Base-by-base conservation (phyloP, 306 rosid genomes). In the Gastrolobium bilobum region DNA sequence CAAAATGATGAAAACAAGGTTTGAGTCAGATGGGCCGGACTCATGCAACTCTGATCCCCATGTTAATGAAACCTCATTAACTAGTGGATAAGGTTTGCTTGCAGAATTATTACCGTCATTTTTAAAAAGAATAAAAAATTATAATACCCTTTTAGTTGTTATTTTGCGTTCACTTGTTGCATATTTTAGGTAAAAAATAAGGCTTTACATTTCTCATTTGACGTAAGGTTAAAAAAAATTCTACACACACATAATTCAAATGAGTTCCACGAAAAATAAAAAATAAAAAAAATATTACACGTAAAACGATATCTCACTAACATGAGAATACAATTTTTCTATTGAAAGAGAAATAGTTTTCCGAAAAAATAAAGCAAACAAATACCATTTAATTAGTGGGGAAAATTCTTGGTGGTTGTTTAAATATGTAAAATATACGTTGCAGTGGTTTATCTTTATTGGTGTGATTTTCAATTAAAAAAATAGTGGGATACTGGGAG, bases 21-120 rank as follows among this genome's bases (percentile, higher is more conserved):
- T 81, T 4, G 81, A 68, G 83, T 67, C 65, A 42, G 78, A 51
- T 76, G 79, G 85, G 67, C 65, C 75, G 56, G 79, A 54, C 78
- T 76, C 60, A 78, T 56, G 10, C 61, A 76, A 73, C 82, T 73
- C 92, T 44, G 84, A 91, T 91, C 91, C 96, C 98, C 10, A 91
- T 4, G 80, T 74, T 77, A 80, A 85, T 66, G 51, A 87, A 54
- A 42, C 30, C 26, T 34, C 34, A 52, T 87, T 88, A 85, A 86
- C 26, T 78, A 75, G 8, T 77, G 86, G 91, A 84, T 81, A 93
- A 84, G 82, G 86, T 68, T 78, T 79, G 53, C 62, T 68, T 61
- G n/a, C 82, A 1, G 81, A 56, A 47, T 79, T 83, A 77, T 84
- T 80, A 83, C 86, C 53, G 34, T 29, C 75, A 68, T 20, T 20